These are phyloP conservation scores for Coprinopsis strossmayeri DNA, from an alignment of 768 basidiomycete species.

Conservation along the genomic window DNA sequence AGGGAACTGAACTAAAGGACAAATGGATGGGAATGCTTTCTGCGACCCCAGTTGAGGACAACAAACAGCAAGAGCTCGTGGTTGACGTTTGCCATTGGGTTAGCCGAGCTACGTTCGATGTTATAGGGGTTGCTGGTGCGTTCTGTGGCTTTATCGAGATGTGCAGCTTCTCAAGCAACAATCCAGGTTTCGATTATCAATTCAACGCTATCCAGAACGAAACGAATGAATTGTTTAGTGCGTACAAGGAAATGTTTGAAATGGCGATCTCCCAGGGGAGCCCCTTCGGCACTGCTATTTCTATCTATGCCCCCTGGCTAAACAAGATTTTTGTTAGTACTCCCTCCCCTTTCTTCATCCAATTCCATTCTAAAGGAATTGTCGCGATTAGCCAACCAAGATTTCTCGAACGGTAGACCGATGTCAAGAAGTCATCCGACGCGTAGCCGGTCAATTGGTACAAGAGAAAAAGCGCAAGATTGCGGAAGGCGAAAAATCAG, in stretches of 20 bases:
- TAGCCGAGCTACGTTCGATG: conserved; percentile 81
- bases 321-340: conserved; percentile 49
- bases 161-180: not conserved
- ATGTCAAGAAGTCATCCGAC: conserved; percentile 56
- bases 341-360: not conserved
- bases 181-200: conserved; percentile 74
- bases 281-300: conserved; percentile 37
- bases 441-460: conserved; percentile 69
- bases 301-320: conserved; percentile 54
- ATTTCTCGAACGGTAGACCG: conserved; percentile 41
- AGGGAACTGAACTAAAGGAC: conserved; percentile 55
- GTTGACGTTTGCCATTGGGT: conserved; percentile 81
- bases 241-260: conserved; percentile 85
- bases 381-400: conserved; percentile 42
- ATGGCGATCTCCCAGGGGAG: conserved; percentile 54
- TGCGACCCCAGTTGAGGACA: not conserved
- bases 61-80: conserved; percentile 17
- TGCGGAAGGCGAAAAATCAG: conserved; percentile 47
- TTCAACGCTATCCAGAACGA: conserved; percentile 81
- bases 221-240: conserved; percentile 68
- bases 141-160: not conserved
- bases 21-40: conserved; percentile 50
- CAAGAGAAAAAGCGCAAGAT: conserved; percentile 76
- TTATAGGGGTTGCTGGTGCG: conserved; percentile 83
- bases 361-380: too few species aligned